Base-by-base conservation (phyloP, 2,329 filamentous ascomycete species). In the Paracoccidioides lutzii region DNA sequence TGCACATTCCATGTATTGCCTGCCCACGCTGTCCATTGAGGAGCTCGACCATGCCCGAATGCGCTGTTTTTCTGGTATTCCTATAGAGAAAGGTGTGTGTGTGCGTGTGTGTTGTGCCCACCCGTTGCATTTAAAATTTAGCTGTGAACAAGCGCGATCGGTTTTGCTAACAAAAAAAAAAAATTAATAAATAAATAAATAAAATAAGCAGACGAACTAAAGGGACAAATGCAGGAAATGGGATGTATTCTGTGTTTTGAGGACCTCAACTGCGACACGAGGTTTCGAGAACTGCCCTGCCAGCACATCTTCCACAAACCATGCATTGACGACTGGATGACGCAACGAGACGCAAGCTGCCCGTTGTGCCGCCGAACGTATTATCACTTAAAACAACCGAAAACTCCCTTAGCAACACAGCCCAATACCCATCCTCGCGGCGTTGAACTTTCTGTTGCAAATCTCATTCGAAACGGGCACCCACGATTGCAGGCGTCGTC, bases 221-320 rank as follows among this genome's bases (percentile, higher is more conserved):
- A 32, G 14, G 37, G 28, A 22, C 35, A 30, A 28, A 9, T 28
- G 10, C 22, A 42, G 38, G 35, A 42, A 28, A 53, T 28, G n/a
- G 52, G 15, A 6, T 53, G 52, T 15, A 53, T 53, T n/a, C 37
- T 55, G 33, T 55, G 53, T 43, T 49, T 37, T 22, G 53, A 55
- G 22, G 32, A 35, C 42, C 43, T 55, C 28, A 30, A 5, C 22
- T 9, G 40, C 32, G 44, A 55, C 15, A 41, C 42, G 42, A 8
- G 6, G 14, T 55, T 49, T 37, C 53, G 53, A 30, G 28, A 42
- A 37, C 12, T 55, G n/a, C 42, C 53, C 44, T 55, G 53, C 53
- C n/a, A 12, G 3, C 53, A 55, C 43, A 50, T 38, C 33, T 55
- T 55, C 53, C 53, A 55, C 53, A 22, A 55, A 35, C 53, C 53